Conservation (phyloP, 768 basidiomycete genomes). For the Xerocomellus intermedius region DNA sequence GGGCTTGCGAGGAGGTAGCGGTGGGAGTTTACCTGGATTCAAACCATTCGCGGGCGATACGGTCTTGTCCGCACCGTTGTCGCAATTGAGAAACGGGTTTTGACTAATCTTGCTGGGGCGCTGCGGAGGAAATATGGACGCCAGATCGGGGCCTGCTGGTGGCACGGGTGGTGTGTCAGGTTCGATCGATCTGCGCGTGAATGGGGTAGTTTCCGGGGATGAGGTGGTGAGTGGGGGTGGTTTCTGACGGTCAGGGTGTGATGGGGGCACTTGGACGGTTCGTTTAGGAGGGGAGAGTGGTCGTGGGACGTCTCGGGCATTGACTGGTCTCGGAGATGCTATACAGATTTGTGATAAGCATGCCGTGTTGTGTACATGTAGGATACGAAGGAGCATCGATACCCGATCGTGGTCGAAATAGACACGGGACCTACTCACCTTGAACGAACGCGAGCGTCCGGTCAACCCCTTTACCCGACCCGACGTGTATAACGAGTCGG, state of each 20-base stretch:
- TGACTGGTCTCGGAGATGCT: slow-evolving; percentile 22
- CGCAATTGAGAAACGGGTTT: slow-evolving; percentile 31
- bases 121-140: slow-evolving; percentile 4
- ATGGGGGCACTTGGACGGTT: slow-evolving; percentile 24
- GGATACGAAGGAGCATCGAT: neutral
- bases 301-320: slow-evolving; percentile 1
- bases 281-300: slow-evolving; percentile 25
- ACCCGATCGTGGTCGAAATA: neutral
- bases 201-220: slow-evolving; percentile 31
- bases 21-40: slow-evolving; percentile 26
- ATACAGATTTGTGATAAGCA: slow-evolving; percentile 8
- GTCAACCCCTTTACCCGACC: slow-evolving; percentile 62
- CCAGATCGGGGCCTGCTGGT: slow-evolving; percentile 6
- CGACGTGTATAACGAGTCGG: slow-evolving; percentile 61
- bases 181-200: slow-evolving; percentile 24
- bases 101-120: slow-evolving; percentile 27
- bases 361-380: neutral
- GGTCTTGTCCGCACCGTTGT: slow-evolving; percentile 15
- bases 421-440: slow-evolving; percentile 43
- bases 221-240: slow-evolving; percentile 19
- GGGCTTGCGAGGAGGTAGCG: slow-evolving; percentile 39
- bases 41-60: neutral
- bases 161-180: neutral
- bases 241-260: slow-evolving; percentile 29
- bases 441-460: slow-evolving; percentile 71